Evolutionary conservation across 2,329 filamentous ascomycete genomes (phyloP).

Genomic region (Xylariaceae sp.): DNA sequence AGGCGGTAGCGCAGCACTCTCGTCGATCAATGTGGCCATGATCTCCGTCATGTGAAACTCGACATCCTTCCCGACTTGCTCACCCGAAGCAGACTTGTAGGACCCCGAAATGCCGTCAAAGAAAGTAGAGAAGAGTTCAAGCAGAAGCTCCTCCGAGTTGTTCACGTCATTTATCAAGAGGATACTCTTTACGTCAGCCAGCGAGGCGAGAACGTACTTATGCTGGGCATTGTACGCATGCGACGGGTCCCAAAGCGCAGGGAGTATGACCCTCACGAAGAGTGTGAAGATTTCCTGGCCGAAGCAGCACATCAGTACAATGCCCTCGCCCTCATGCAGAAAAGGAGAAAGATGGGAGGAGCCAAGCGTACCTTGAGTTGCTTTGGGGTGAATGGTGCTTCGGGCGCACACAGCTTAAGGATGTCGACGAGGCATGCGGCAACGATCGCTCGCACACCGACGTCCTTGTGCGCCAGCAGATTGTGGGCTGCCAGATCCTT

Average conservation of each 20-base stretch:
- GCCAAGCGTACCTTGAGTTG: conserved; percentile 70
- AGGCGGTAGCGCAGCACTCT: conserved; percentile 69
- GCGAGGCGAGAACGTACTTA: conserved; percentile 80
- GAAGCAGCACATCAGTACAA: conserved; percentile 19
- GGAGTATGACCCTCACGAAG: conserved; percentile 77
- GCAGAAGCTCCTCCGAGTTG: conserved; percentile 70
- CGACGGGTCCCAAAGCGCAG: conserved; percentile 76
- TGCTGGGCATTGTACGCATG: conserved; percentile 92
- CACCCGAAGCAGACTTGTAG: conserved; percentile 67
- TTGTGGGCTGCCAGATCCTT: conserved; percentile 79
- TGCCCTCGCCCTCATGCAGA: not conserved
- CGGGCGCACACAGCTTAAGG: conserved; percentile 83
- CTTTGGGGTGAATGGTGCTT: conserved; percentile 85
- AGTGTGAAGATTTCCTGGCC: conserved; percentile 93
- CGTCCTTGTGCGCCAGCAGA: conserved; percentile 85
- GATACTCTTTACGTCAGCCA: conserved; percentile 91
- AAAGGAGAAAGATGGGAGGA: not conserved
- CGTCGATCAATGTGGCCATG: conserved; percentile 79
- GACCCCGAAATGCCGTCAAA: conserved; percentile 87
- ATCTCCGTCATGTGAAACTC: conserved; percentile 88
- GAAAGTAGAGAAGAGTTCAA: conserved; percentile 77
- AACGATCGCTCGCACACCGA: conserved; percentile 83
- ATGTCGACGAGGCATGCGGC: conserved; percentile 90
- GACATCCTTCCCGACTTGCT: conserved; percentile 86
- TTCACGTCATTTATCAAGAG: conserved; percentile 85